A percentile compares a stretch with the other conserved stretches of the same genome.
phyloP scores from a whole-genome alignment of 176 grass and related monocot genomes.

The Coix lacrymajobi region DNA sequence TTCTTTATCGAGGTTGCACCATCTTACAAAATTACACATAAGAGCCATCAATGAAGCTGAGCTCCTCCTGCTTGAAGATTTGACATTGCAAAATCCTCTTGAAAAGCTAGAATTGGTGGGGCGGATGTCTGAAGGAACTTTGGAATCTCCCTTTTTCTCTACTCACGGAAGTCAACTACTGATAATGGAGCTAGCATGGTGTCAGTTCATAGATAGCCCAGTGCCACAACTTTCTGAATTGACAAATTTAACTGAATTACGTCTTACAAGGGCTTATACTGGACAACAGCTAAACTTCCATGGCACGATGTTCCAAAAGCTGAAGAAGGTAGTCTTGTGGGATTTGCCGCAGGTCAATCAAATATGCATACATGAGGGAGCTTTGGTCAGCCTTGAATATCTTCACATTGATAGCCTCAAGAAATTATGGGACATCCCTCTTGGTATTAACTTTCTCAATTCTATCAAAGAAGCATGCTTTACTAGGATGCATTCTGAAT shows the following conservation, averaged over 20 bases:
- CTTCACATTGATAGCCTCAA: conserved; percentile 21
- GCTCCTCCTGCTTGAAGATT: conserved; percentile 21
- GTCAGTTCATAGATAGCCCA: neutral
- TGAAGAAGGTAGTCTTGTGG: neutral
- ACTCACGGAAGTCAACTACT: neutral
- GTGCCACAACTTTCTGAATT: conserved; percentile 15
- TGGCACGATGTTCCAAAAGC: conserved; percentile 2
- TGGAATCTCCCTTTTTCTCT: conserved; percentile 26
- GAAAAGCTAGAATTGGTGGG: conserved; percentile 18
- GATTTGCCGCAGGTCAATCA: conserved; percentile 28
- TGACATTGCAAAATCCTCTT: conserved; percentile 22
- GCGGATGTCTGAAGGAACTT: conserved; percentile 11
- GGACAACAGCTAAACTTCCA: conserved; percentile 9
- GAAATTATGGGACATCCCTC: conserved; percentile 25
- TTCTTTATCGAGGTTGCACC: conserved; percentile 35
- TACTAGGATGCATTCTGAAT: conserved; percentile 28
- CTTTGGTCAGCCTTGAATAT: conserved; percentile 15
- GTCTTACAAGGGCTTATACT: neutral
- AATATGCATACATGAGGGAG: conserved; percentile 24
- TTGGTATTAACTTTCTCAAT: conserved; percentile 17
- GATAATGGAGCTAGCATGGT: conserved; percentile 11
- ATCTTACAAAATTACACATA: conserved; percentile 19
- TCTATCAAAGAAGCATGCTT: conserved; percentile 33
- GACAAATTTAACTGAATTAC: conserved; percentile 8
- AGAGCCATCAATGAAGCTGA: conserved; percentile 28